Percentiles rank a stretch among this genome's conserved stretches.
phyloP scores from a whole-genome alignment of 768 basidiomycete species.

The Leccinum incarnatum region DNA sequence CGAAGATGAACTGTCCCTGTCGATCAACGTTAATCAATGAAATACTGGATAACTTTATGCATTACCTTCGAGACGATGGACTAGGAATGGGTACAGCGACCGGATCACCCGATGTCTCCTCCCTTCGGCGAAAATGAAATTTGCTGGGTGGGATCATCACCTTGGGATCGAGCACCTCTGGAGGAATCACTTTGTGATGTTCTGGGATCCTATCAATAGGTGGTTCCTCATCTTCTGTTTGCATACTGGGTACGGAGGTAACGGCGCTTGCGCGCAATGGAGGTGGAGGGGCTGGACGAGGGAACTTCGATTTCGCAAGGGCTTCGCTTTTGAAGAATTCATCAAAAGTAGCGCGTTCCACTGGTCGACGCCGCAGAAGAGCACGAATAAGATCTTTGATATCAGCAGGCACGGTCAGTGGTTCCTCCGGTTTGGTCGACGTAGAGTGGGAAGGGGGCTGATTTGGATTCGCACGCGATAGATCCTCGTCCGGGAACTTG shows the following conservation, averaged over 20 bases:
- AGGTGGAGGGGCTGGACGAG: slow-evolving; percentile 40
- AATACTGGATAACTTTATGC: neutral
- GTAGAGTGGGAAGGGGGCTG: slow-evolving; percentile 14
- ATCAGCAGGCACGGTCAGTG: slow-evolving; percentile 68
- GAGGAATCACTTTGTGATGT: slow-evolving; percentile 70
- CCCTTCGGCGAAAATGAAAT: slow-evolving; percentile 61
- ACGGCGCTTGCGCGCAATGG: slow-evolving; percentile 11
- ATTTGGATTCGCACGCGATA: slow-evolving; percentile 42
- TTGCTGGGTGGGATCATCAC: slow-evolving; percentile 82
- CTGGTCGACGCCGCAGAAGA: slow-evolving; percentile 82
- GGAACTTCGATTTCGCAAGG: slow-evolving; percentile 74
- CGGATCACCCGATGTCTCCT: slow-evolving; percentile 16
- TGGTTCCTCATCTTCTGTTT: slow-evolving; percentile 31
- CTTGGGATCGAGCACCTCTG: slow-evolving; percentile 76
- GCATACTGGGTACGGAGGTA: slow-evolving; percentile 14
- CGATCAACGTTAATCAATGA: slow-evolving; percentile 1
- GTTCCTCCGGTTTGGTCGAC: slow-evolving; percentile 40
- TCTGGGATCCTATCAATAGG: slow-evolving; percentile 56
- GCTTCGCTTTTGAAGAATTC: slow-evolving; percentile 88
- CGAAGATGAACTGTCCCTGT: slow-evolving; percentile 11
- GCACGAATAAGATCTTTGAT: slow-evolving; percentile 84
- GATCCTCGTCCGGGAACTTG: slow-evolving; percentile 92
- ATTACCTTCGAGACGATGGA: slow-evolving; percentile 23
- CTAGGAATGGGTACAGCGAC: neutral
- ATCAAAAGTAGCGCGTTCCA: slow-evolving; percentile 83